These are phyloP conservation scores for Golubevia pallescens DNA, from an alignment of 1,284 basidiomycete genomes.

Conservation along the genomic window DNA sequence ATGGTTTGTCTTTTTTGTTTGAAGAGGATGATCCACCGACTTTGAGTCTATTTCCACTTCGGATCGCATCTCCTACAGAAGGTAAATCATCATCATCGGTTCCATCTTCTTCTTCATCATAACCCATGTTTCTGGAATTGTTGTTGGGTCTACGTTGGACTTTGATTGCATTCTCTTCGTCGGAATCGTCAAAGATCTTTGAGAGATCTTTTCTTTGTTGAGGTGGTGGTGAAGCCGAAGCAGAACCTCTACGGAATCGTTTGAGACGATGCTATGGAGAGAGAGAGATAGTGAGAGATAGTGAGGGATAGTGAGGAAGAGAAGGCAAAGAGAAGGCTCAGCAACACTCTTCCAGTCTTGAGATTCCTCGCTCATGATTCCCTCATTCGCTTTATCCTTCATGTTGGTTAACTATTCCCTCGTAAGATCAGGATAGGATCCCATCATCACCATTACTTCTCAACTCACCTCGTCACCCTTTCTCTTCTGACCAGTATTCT, in stretches of 20 bases:
- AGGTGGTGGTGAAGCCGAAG: slow-evolving; percentile 28
- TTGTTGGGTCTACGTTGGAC: slow-evolving; percentile 11
- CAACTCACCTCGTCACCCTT: slow-evolving; percentile 27
- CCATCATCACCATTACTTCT: slow-evolving; percentile 1
- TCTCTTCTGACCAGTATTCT: slow-evolving; percentile 48
- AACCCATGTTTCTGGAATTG: slow-evolving; percentile 6
- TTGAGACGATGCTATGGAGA: slow-evolving; percentile 37
- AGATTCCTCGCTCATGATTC: slow-evolving; percentile 3
- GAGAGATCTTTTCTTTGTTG: slow-evolving; percentile 33
- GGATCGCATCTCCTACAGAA: slow-evolving; percentile 39
- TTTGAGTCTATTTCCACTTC: slow-evolving; percentile 25
- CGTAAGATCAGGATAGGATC: background rate
- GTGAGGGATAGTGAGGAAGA: background rate
- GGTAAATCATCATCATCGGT: slow-evolving; percentile 45
- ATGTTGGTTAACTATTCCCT: background rate
- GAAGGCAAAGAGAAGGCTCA: background rate
- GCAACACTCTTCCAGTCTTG: background rate
- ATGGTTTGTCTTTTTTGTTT: slow-evolving; percentile 15
- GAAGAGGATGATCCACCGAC: slow-evolving; percentile 9
- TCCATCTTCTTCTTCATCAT: slow-evolving; percentile 35
- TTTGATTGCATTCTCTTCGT: slow-evolving; percentile 32
- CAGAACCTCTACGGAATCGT: slow-evolving; percentile 46
- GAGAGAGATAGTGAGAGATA: background rate
- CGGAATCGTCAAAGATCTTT: slow-evolving; percentile 60
- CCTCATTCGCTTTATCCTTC: slow-evolving; percentile 2